Evolutionary conservation across 2,329 filamentous ascomycete genomes (phyloP), one percentile per base, ranked within the genome.

Genomic region (Cercospora sp.): DNA sequence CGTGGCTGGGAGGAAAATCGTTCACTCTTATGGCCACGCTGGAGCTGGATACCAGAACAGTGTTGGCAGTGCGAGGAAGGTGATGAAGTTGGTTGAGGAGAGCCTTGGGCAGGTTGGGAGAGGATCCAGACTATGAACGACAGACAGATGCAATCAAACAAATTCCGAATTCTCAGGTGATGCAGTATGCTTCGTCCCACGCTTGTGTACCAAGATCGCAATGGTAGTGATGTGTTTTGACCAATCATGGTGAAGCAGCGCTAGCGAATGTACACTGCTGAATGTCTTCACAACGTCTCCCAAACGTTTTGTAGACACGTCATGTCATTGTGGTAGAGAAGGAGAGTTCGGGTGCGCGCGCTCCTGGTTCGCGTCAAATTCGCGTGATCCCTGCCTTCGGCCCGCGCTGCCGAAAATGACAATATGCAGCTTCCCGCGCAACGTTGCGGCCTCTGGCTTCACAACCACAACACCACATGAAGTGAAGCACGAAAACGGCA

Each of bases 11-110:
- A 75, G 71, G 72, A 73, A 70, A 64, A 76, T 83, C 9, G 79
- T 83, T 42, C 83, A 84, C 79, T 75, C 78, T 62, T 85, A 84
- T 79, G 83, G 82, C 12, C 81, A 84, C 79, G 79, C 78, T 23
- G 82, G 81, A 2, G 82, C 79, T 51, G 83, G 83, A 64, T 82
- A 76, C 71, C 77, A 79, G 71, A 77, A 78, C 59, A 76, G 74
- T 16, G 65, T 77, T 16, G 76, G 76, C 5, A 65, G 64, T 62
- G 73, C 75, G 51, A 75, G 72, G 58, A 64, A 72, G 64, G 74
- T 76, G 3, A 39, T 75, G 51, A 68, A 58, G 45, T 59, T 79
- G 69, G 74, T 79, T 13, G 64, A 69, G 51, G 75, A 77, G 63
- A 72, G 72, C 68, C 9, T 76, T 51, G 73, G 62, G 9, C 42